A percentile compares a stretch with the other conserved stretches of the same genome.
Conservation (phyloP, 1,284 basidiomycete genomes). For the Bjerkandera adusta region DNA sequence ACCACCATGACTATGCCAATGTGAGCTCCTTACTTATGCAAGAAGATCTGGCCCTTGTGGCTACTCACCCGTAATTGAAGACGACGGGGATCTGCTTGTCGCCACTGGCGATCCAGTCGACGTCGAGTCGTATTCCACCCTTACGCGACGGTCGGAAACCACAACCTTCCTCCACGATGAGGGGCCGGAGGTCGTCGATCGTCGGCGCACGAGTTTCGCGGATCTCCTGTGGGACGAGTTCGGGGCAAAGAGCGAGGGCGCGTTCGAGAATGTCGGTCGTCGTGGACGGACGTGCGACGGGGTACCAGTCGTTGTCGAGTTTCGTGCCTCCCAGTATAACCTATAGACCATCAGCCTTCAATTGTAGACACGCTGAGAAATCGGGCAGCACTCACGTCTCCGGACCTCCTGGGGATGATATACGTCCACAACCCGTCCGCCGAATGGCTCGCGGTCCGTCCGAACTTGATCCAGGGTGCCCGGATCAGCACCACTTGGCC, state of each 20-base stretch:
- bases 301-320: slow-evolving; percentile 63
- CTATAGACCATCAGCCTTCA: slow-evolving; percentile 27
- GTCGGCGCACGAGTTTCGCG: slow-evolving; percentile 47
- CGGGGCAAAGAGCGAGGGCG: slow-evolving; percentile 57
- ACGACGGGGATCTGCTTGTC: slow-evolving; percentile 35
- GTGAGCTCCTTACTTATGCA: slow-evolving; percentile 7
- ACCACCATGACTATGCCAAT: slow-evolving; percentile 38
- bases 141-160: slow-evolving; percentile 47
- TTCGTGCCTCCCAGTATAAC: slow-evolving; percentile 69
- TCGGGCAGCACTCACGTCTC: slow-evolving; percentile 49
- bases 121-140: slow-evolving; percentile 44
- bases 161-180: slow-evolving; percentile 69
- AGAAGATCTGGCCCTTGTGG: slow-evolving; percentile 14
- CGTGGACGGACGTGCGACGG: slow-evolving; percentile 56
- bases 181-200: slow-evolving; percentile 58
- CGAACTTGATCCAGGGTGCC: slow-evolving; percentile 57
- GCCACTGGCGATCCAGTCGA: slow-evolving; percentile 27
- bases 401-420: slow-evolving; percentile 66
- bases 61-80: slow-evolving; percentile 45
- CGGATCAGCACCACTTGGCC: slow-evolving; percentile 50
- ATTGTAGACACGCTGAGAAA: neutral
- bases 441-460: slow-evolving; percentile 48
- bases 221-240: slow-evolving; percentile 62
- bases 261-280: slow-evolving; percentile 59
- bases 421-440: slow-evolving; percentile 58